Percentiles rank a stretch among this genome's conserved stretches.
phyloP scores from a whole-genome alignment of 768 basidiomycete genomes.

The Mycena vulgaris region DNA sequence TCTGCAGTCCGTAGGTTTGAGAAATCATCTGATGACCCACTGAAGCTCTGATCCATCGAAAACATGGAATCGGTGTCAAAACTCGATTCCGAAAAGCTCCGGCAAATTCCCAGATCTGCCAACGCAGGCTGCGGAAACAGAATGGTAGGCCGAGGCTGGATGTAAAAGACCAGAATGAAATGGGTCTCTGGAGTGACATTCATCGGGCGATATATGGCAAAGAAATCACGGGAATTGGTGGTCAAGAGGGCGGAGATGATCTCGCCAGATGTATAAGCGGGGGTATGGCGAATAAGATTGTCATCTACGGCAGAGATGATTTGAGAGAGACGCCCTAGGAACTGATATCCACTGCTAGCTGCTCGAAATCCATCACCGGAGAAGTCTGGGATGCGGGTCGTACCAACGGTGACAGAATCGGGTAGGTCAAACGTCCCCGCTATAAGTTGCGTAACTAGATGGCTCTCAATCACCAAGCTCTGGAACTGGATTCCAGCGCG shows the following conservation, averaged over 20 bases:
- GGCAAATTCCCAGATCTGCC: too few relatives aligned
- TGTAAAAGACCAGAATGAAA: neutral
- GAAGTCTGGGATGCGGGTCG: neutral
- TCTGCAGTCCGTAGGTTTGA: too few relatives aligned
- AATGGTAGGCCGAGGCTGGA: neutral
- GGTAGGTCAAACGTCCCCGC: too few relatives aligned
- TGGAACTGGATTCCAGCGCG: too few relatives aligned
- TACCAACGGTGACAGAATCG: neutral
- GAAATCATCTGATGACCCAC: too few relatives aligned
- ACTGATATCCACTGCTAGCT: neutral
- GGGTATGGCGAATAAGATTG: neutral
- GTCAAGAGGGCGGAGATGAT: neutral
- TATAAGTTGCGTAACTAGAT: too few relatives aligned
- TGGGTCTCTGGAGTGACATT: neutral
- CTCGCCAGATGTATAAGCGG: neutral
- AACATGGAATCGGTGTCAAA: too few relatives aligned
- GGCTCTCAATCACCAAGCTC: too few relatives aligned
- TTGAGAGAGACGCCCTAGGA: neutral
- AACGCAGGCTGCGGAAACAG: too few relatives aligned
- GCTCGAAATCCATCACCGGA: neutral
- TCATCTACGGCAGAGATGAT: neutral
- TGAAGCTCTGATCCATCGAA: too few relatives aligned
- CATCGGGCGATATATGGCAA: neutral
- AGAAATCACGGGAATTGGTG: neutral
- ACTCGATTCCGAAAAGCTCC: too few relatives aligned